Evolutionary conservation across 1,284 basidiomycete genomes (phyloP).

Genomic region (Stereum hirsutum): DNA sequence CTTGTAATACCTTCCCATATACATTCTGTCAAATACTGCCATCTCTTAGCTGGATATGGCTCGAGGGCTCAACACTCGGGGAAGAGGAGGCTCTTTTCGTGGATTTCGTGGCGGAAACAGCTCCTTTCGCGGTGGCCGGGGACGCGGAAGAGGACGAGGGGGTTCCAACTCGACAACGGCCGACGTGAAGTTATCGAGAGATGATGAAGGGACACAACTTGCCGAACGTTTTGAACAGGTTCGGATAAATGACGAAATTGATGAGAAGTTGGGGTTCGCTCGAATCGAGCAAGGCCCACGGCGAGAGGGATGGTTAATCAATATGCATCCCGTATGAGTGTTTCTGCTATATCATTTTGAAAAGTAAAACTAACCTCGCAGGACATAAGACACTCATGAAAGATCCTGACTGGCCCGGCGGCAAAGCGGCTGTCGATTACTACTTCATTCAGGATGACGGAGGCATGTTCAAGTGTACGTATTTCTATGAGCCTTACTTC

Average conservation of each 20-base stretch:
- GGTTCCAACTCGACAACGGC: constrained; percentile 5
- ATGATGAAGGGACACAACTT: constrained; percentile 80
- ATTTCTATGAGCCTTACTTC: constrained; percentile 94
- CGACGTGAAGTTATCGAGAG: constrained; percentile 28
- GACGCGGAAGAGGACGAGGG: constrained; percentile 11
- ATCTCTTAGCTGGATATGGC: no score
- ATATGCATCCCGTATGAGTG: constrained; percentile 89
- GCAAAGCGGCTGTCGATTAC: constrained; percentile 89
- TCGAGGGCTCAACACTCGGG: constrained; percentile 9
- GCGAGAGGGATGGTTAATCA: constrained; percentile 90
- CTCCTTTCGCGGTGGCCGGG: constrained; percentile 6
- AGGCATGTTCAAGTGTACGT: constrained; percentile 91
- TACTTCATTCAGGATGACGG: constrained; percentile 99
- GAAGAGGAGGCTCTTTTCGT: constrained; percentile 8
- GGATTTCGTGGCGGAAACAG: constrained; percentile 3
- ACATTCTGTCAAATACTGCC: no score
- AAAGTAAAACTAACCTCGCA: background rate
- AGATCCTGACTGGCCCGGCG: constrained; percentile 73
- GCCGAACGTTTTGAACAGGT: constrained; percentile 81
- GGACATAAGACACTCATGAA: constrained; percentile 67
- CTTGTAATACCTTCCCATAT: no score
- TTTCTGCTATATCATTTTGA: background rate
- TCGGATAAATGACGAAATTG: constrained; percentile 74
- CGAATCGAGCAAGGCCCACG: constrained; percentile 66
- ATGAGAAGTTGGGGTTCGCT: constrained; percentile 88